Conservation (phyloP, 768 basidiomycete genomes). For the Strobilomyces echinocephalus region DNA sequence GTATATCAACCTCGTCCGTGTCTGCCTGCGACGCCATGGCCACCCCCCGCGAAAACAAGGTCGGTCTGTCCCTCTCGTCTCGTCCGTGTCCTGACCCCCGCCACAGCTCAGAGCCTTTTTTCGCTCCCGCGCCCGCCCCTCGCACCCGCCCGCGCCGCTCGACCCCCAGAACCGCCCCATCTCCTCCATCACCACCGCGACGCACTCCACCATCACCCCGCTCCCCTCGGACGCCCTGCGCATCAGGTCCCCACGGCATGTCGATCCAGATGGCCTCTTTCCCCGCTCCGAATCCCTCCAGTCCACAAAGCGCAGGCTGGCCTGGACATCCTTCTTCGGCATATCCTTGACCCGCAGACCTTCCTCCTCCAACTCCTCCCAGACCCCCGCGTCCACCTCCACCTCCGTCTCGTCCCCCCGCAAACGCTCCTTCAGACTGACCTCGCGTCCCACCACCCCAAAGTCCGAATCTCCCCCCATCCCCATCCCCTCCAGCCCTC, state of each 20-base stretch:
- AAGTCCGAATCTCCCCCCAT: slow-evolving; percentile 23
- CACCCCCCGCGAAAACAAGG: neutral
- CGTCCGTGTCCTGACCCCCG: neutral
- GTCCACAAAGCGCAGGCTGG: slow-evolving; percentile 21
- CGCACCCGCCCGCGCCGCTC: slow-evolving; percentile 1
- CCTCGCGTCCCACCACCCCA: slow-evolving; percentile 29
- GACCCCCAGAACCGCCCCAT: slow-evolving; percentile 50
- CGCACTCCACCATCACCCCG: slow-evolving; percentile 59
- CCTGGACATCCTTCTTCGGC: slow-evolving; percentile 24
- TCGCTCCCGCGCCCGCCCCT: slow-evolving; percentile 42
- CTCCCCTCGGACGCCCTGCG: slow-evolving; percentile 44
- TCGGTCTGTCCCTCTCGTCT: neutral
- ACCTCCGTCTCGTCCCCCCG: slow-evolving; percentile 22
- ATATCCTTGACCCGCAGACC: slow-evolving; percentile 26
- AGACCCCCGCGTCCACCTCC: slow-evolving; percentile 21
- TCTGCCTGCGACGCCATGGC: neutral
- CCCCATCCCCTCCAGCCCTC: slow-evolving; percentile 27
- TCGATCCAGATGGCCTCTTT: slow-evolving; percentile 11
- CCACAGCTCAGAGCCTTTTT: slow-evolving; percentile 58
- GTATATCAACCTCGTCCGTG: neutral
- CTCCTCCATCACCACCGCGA: slow-evolving; percentile 60
- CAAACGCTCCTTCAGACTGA: slow-evolving; percentile 29
- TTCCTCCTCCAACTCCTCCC: slow-evolving; percentile 19
- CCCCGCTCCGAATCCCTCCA: slow-evolving; percentile 29
- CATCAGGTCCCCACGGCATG: neutral